Evolutionary conservation across 2,329 filamentous ascomycete genomes (phyloP), one percentile per base, ranked within the genome.

Genomic region (Nigrospora sphaerica): DNA sequence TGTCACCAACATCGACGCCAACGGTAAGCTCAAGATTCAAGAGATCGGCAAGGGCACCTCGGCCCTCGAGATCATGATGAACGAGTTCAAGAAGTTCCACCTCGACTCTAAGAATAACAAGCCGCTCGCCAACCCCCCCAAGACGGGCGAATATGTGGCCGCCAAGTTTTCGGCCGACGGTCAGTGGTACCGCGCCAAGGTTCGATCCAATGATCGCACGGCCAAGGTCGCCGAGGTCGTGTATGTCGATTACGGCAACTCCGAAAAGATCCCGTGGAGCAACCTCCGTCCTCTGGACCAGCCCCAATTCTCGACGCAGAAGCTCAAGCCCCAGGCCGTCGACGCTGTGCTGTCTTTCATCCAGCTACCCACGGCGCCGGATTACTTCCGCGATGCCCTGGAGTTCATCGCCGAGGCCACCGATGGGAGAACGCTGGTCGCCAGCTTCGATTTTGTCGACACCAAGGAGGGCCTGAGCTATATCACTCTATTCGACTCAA

Each of bases 191-290:
- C 88, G 93, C 51, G 93, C 88, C 32, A 86, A 85, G 51, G 82
- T 98, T 51, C 85, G 91, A 51, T 83, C 91, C 62, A 96, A 97
- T 67, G 93, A 98, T 70, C 89, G 93, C 51, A 79, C 91, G 10
- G 85, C 84, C 59, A 89, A 93, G 77, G 82, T 87, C 57, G 85
- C 90, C 19, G 93, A 98, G 67, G 85, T 98, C 23, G 72, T 95
- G 39, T 98, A 95, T 69, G 81, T 98, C 52, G 93, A 98, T 72
- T 98, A 95, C 67, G 93, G 93, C 58, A 98, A 98, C 76, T 85
- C 81, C 46, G 93, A 98, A 69, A 85, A 83, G 61, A 75, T 95
- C 33, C 80, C 91, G 0, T 98, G 92, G 90, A 78, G 82, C 19
- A 78, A 80, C 54, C 81, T 98, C 38, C 86, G 93, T 28, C 76